phyloP scores from a whole-genome alignment of 169 alveolate genomes.

The Perkinsus olseni region DNA sequence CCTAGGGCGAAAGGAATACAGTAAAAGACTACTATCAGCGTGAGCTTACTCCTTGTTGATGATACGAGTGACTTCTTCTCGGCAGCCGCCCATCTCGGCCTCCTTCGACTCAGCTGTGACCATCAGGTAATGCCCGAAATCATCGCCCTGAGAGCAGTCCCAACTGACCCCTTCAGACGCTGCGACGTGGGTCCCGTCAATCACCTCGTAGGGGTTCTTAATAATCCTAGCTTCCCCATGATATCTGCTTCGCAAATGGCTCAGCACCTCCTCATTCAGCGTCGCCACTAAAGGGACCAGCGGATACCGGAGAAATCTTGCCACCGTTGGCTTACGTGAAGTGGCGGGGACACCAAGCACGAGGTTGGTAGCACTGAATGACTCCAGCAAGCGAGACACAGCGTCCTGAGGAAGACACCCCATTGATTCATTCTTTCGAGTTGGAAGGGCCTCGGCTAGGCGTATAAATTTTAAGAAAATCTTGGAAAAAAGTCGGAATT shows the following conservation, averaged over 20 bases:
- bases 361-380: background rate
- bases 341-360: background rate
- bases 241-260: background rate
- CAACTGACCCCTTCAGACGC: no score
- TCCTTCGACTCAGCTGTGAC: background rate
- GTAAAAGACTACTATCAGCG: no score
- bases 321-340: background rate
- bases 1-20: background rate
- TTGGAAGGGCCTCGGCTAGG: background rate
- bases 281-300: background rate
- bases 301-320: background rate
- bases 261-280: background rate
- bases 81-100: background rate
- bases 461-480: background rate
- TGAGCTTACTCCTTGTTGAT: background rate
- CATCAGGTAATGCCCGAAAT: background rate
- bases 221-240: background rate
- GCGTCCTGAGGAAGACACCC: background rate
- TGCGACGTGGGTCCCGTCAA: background rate
- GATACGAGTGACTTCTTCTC: background rate
- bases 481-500: no score
- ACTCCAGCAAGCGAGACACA: background rate
- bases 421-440: background rate
- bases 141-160: background rate
- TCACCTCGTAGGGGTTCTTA: background rate